Base-by-base conservation (phyloP, 2,329 filamentous ascomycete species). In the Colletotrichum orchidophilum region DNA sequence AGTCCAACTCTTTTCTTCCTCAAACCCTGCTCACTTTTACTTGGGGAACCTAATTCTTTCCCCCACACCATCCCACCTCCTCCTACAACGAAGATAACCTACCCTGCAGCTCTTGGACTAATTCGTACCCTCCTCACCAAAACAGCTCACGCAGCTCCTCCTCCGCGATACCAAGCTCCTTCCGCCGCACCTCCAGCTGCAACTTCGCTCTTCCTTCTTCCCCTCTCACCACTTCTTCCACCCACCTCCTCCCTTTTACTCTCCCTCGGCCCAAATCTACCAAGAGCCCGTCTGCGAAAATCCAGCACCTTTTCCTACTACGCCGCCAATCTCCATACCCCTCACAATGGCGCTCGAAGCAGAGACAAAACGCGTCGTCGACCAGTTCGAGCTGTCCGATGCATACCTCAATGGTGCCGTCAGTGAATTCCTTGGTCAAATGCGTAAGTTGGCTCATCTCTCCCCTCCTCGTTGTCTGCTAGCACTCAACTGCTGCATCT, bases 311-410 rank as follows among this genome's bases (percentile, higher is more conserved):
- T 91, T 91, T 77, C 84, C 87, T 54, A 87, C 86, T 21, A 76
- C 83, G 52, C 83, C 86, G 39, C 88, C 89, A 15, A 83, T 86
- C 63, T 91, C 89, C 53, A 81, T 80, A 81, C 85, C 86, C 66
- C 84, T 86, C 83, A 85, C 84, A 75, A 93, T 93, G 90, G 83
- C 87, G 71, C 85, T 92, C 73, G 83, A 83, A 73, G 88, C 91
- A 73, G 93, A 96, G 83, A 94, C 95, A 71, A 91, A 91, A 87
- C 90, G 90, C 78, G 90, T 98, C 78, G 93, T 94, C 77, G 89
- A 89, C 76, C 90, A 96, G 81, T 98, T 98, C 83, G 94, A 97
- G 65, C 96, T 95, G 83, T 87, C 90, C 72, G 88, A 94, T 76
- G 89, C 91, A 63, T 88, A 95, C 82, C 88, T 98, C 78, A 94